Evolutionary conservation across 2,329 filamentous ascomycete genomes (phyloP).

Genomic region (Botrytis hyacinthi): DNA sequence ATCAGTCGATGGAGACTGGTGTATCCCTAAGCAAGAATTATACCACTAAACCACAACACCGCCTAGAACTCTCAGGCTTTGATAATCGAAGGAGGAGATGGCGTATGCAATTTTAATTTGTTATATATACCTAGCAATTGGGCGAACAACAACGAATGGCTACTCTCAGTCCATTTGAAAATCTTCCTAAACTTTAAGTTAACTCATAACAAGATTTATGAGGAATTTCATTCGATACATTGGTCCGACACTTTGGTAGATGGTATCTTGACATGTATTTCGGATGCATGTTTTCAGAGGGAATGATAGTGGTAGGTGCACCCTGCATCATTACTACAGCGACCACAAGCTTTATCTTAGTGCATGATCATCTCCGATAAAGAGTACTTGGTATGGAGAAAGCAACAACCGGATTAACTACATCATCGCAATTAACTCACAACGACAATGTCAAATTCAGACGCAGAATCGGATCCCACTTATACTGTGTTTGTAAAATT

Average conservation of each 20-base stretch:
- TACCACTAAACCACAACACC: conserved; percentile 17
- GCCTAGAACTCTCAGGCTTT: accelerated
- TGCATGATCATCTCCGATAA: conserved; percentile 28
- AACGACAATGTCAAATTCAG: conserved; percentile 31
- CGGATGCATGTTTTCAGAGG: not conserved
- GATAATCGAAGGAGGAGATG: accelerated
- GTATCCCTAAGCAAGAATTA: conserved; percentile 14
- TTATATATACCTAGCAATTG: not conserved
- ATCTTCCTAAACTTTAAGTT: not conserved
- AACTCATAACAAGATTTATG: not conserved
- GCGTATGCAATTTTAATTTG: accelerated
- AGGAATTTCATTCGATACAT: not conserved
- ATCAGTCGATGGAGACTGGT: not conserved
- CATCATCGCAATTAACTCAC: conserved; percentile 8
- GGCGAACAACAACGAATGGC: accelerated
- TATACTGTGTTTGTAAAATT: conserved; percentile 79
- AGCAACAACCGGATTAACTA: conserved; percentile 16
- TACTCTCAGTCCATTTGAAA: not conserved
- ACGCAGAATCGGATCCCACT: conserved; percentile 32
- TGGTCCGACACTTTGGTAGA: not conserved
- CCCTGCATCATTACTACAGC: not conserved
- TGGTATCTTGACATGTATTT: not conserved
- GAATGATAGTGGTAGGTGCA: not conserved
- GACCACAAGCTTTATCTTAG: conserved; percentile 28
- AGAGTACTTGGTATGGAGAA: conserved; percentile 11